Base-by-base conservation (phyloP, 768 basidiomycete genomes). In the Chalciporus pseudorubinellus region DNA sequence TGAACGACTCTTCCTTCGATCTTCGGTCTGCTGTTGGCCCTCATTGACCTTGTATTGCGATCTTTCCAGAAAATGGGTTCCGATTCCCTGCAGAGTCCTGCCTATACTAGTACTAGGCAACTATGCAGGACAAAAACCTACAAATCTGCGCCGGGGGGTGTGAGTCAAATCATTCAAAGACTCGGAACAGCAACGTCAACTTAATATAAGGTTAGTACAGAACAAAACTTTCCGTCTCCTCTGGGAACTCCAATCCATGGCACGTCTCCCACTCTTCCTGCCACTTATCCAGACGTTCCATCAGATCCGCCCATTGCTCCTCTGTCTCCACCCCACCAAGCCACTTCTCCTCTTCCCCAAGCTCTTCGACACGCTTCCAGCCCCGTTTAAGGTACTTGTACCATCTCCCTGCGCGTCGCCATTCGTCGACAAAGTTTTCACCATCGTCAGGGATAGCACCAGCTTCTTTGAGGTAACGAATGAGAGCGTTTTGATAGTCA, bases 181-280 rank as follows among this genome's bases (percentile, higher is more conserved):
- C 10, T 39, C 10, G 39, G 19, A 39, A 40, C 33, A n/a, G 4
- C 16, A 7, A 34, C 33, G 12, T 16, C 33, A 34, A 10, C 33
- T 34, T 36, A n/a, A n/a, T n/a, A n/a, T n/a, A n/a, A n/a, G 16
- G 34, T 36, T 10, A 36, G n/a, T 36, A 36, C 34, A 36, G 6
- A 36, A 36, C 34, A 8, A 36, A 36, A 36, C 9, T 36, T 16
- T 36, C 34, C 12, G 12, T 20, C 6, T 52, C 44, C 18, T 36
- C 28, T 14, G 38, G 44, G 29, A 39, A 41, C 22, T 39, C 44
- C 24, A 50, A 28, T 9, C 40, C 46, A 38, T 48, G 48, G 36
- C 64, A 60, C 33, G 60, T 61, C 55, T 81, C 79, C 77, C 81
- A 81, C 20, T 76, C 68, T 46, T 68, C 60, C 59, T 79, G 74